phyloP scores from a whole-genome alignment of 345 rosid genomes.

The Linum trigynum region DNA sequence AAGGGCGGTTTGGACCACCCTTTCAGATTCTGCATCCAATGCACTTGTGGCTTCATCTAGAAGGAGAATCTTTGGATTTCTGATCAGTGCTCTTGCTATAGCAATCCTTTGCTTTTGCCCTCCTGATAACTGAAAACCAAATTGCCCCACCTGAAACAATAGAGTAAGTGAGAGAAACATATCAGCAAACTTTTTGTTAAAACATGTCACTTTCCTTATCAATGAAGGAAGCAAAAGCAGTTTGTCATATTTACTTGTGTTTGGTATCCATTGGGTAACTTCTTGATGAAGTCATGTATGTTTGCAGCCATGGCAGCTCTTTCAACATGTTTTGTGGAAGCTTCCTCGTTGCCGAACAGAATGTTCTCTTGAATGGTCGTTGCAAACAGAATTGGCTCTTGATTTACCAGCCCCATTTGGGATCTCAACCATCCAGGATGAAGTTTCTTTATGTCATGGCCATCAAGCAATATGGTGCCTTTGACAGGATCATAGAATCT shows the following conservation, averaged over 20 bases:
- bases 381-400: slow-evolving; percentile 46
- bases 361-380: slow-evolving; percentile 50
- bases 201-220: background rate
- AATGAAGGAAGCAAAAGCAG: background rate
- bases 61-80: slow-evolving; percentile 40
- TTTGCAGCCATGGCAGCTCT: slow-evolving; percentile 47
- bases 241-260: slow-evolving; percentile 21
- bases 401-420: slow-evolving; percentile 45
- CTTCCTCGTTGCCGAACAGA: slow-evolving; percentile 44
- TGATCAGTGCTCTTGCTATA: slow-evolving; percentile 48
- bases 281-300: slow-evolving; percentile 45
- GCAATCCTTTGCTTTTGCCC: slow-evolving; percentile 58
- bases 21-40: slow-evolving; percentile 41
- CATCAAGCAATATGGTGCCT: slow-evolving; percentile 38
- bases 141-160: slow-evolving; percentile 41
- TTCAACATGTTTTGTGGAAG: slow-evolving; percentile 27
- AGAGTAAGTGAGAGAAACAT: background rate
- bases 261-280: slow-evolving; percentile 38
- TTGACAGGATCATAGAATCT: slow-evolving; percentile 40
- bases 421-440: slow-evolving; percentile 46
- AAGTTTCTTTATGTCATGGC: slow-evolving; percentile 29
- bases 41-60: slow-evolving; percentile 42
- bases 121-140: slow-evolving; percentile 42
- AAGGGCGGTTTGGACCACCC: slow-evolving; percentile 41
- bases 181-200: background rate